A percentile compares a stretch with the other conserved stretches of the same genome.
Evolutionary conservation across 2,329 filamentous ascomycete genomes (phyloP).

Genomic region (Fusarium musae): DNA sequence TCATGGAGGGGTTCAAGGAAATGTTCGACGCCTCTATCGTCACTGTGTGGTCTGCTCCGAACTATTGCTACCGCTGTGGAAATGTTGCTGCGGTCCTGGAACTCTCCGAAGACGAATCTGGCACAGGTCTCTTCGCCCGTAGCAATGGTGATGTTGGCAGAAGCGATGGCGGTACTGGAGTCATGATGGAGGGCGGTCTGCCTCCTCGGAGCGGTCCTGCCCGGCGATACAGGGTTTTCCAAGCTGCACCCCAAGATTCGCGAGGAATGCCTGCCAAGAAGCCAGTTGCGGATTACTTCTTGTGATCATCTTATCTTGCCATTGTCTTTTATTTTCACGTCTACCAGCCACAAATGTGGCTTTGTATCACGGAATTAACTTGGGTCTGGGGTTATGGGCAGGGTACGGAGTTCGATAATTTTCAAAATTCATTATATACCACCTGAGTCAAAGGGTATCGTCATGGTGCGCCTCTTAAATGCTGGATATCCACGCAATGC

Average conservation of each 20-base stretch:
- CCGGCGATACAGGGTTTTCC: conserved; percentile 92
- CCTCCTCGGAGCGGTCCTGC: conserved; percentile 75
- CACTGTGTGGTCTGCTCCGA: conserved; percentile 98
- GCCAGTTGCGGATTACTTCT: conserved; percentile 95
- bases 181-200: conserved; percentile 61
- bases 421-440: conserved; percentile 19
- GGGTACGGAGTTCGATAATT: conserved; percentile 40
- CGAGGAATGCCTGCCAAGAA: conserved; percentile 99
- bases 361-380: conserved; percentile 36
- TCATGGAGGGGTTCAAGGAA: conserved; percentile 99
- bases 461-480: conserved; percentile 22
- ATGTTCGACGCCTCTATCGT: conserved; percentile 98
- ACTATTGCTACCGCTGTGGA: conserved; percentile 96
- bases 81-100: conserved; percentile 97
- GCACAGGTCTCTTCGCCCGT: conserved; percentile 74
- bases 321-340: conserved; percentile 3
- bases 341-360: conserved; percentile 14
- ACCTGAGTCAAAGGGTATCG: conserved; percentile 29
- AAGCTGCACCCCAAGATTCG: conserved; percentile 94
- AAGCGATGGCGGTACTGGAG: conserved; percentile 62
- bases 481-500: conserved; percentile 21
- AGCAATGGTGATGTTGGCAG: conserved; percentile 76
- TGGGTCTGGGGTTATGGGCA: conserved; percentile 35
- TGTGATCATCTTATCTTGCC: conserved; percentile 58
- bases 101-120: conserved; percentile 86